Base-by-base conservation (phyloP, 805 yeast species). In the Candida ulmi region DNA sequence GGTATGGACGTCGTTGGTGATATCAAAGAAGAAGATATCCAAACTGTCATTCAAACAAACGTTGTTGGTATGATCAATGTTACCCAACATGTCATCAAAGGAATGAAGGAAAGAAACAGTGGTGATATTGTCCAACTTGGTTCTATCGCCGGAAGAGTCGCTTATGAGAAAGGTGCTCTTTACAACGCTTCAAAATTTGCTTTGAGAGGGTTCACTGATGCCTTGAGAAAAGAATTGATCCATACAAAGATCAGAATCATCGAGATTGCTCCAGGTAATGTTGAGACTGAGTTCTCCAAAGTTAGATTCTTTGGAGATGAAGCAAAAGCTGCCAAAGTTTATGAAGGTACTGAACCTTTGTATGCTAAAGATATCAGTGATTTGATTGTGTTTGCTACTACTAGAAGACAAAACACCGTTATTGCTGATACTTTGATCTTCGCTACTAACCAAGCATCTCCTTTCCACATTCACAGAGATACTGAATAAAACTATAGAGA, bases 1-100 rank as follows among this genome's bases (percentile, higher is more conserved):
- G 97, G 97, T 8, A 64, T 76, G 37, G 96, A 87, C 37, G 69
- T 71, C 39, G 80, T 88, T 40, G 96, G 96, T 16, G 67, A 69
- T n/a, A 80, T 91, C 45, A 64, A 63, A 4, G 63, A 70, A 19
- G 63, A 62, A 8, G 96, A 88, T 57, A 75, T 88, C 39, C 69
- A 71, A 41, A 76, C 72, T 30, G 87, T 88, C 95, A 80, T 86
- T 60, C 74, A 82, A 54, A 88, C 96, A 43, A 91, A 90, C 55
- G 96, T 90, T 8, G 61, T 87, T 44, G 97, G 96, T 11, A 71
- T 90, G 64, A 83, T 90, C 45, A 75, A 83, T 17, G 65, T 90
- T 47, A 88, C 96, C 8, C 96, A 91, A 60, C 74, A 78, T 11
- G 76, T 88, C 17, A 62, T 90, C 35, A 80, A 80, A 32, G 75